Percentiles rank a stretch among this genome's conserved stretches.
These are phyloP conservation scores for Metarhizium album DNA, from an alignment of 2,329 filamentous ascomycete species.

Conservation along the genomic window DNA sequence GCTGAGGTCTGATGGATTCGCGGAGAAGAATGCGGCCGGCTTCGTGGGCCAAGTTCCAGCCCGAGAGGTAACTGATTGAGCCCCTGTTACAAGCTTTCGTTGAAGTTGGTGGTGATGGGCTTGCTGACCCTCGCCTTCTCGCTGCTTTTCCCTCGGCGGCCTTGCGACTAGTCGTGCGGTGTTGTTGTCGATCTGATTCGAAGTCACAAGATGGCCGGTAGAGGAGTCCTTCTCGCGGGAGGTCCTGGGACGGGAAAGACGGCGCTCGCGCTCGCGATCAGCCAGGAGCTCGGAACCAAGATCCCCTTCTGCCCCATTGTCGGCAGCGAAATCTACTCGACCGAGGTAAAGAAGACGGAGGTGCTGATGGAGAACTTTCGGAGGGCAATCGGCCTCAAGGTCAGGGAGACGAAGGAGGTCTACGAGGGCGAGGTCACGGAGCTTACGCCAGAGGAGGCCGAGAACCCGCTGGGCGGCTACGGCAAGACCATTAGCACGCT, in stretches of 20 bases:
- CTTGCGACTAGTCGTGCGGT: constrained; percentile 68
- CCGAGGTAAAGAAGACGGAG: constrained; percentile 99
- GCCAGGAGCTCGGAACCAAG: constrained; percentile 94
- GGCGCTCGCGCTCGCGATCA: constrained; percentile 86
- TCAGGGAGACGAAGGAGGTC: constrained; percentile 97
- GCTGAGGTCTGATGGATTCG: constrained; percentile 72
- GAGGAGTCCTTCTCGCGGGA: constrained; percentile 85
- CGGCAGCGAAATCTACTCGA: constrained; percentile 93
- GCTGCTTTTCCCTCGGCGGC: constrained; percentile 2
- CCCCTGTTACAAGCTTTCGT: neutral
- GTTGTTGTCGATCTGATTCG: constrained; percentile 93
- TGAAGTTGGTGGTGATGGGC: neutral
- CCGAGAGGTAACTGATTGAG: constrained; percentile 58
- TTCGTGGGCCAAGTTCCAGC: constrained; percentile 85
- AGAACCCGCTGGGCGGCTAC: constrained; percentile 94
- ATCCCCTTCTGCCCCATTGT: constrained; percentile 98
- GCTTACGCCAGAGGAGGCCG: constrained; percentile 92
- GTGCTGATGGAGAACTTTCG: constrained; percentile 99
- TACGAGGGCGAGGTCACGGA: constrained; percentile 99
- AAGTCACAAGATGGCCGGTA: constrained; percentile 93
- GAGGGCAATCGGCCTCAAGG: constrained; percentile 88
- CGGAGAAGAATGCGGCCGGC: constrained; percentile 67
- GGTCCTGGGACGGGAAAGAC: constrained; percentile 97
- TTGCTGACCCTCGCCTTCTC: neutral
- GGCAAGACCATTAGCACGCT: constrained; percentile 96